Base-by-base conservation (phyloP, 192 early-diverging fungal genomes). In the Coemansia sp. region DNA sequence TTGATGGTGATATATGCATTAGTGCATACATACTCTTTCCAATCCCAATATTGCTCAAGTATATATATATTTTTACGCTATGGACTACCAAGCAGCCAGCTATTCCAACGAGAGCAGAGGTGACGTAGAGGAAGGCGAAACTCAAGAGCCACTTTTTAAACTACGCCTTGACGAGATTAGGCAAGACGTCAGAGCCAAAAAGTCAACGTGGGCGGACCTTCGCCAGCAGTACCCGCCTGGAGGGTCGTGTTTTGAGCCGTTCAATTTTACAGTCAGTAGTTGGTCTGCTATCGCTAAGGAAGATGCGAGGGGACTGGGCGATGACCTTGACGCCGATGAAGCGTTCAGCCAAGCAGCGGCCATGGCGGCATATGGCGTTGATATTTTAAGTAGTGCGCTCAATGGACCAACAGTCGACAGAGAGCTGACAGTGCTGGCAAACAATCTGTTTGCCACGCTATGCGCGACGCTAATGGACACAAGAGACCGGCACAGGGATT, bases 301-400 rank as follows among this genome's bases (percentile, higher is more conserved):
- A 3, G 18, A 60, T 18, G 27, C 7, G 15, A n/a, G 6, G 13
- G 31, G 31, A 6, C 33, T 34, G 0, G 31, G 13, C 29, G 33
- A 34, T 7, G 57, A 31, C 18, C 3, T 60, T 34, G 57, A 31
- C 5, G 18, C 29, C 0, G 31, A 60, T 6, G 31, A 60, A 16
- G 57, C 31, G 15, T 60, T 9, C 31, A 60, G 57, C 57, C 57
- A 60, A 18, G 57, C 57, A 7, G 57, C 33, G 33, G 16, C 57
- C 18, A 34, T 60, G 57, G 5, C 33, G 31, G 57, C 57, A 7
- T 60, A 60, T 18, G 57, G 57, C 6, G 15, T 36, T 1, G 57
- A 60, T 5, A 31, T 60, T 8, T 0, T 60, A 5, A 15, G 31
- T 16, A 34, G 29, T 8, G 31, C 57, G 57, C 13, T 34, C 8